Conservation (phyloP, 148 eudicot species). For the Suaeda aralocaspica region DNA sequence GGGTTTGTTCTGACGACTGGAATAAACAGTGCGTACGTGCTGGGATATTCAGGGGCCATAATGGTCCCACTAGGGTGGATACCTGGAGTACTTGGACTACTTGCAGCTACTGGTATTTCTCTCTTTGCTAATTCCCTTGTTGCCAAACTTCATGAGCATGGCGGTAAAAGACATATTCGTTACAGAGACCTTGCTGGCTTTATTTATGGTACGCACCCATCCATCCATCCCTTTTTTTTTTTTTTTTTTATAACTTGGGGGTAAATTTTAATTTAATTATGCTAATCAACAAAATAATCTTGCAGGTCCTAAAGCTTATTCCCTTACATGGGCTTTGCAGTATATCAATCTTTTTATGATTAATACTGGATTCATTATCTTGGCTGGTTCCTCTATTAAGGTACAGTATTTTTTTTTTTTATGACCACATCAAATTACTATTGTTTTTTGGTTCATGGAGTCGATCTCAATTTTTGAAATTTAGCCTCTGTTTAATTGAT, state of each 20-base stretch:
- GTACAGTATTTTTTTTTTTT: constrained; percentile 22
- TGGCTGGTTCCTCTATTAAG: constrained; percentile 82
- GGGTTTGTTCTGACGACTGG: constrained; percentile 85
- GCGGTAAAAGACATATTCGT: constrained; percentile 84
- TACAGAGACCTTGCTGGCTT: constrained; percentile 86
- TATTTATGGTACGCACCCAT: constrained; percentile 70
- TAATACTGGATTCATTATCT: constrained; percentile 70
- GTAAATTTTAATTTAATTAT: too few species aligned
- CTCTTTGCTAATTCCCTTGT: constrained; percentile 77
- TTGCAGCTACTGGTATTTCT: constrained; percentile 58
- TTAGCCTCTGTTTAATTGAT: too few species aligned
- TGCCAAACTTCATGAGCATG: constrained; percentile 82
- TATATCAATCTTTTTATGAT: constrained; percentile 91
- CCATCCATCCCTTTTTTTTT: too few species aligned
- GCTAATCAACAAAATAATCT: neutral
- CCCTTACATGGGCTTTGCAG: constrained; percentile 78
- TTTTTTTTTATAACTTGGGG: too few species aligned
- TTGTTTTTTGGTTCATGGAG: too few species aligned
- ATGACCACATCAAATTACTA: neutral
- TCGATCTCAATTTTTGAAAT: too few species aligned
- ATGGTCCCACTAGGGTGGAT: constrained; percentile 94
- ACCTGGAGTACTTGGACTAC: constrained; percentile 64
- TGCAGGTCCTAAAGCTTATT: constrained; percentile 69
- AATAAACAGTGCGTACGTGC: constrained; percentile 84
- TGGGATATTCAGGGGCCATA: constrained; percentile 76